A percentile compares a stretch with the other conserved stretches of the same genome.
These are phyloP conservation scores for Diplodia corticola DNA, from an alignment of 2,329 filamentous ascomycete genomes.

Conservation along the genomic window DNA sequence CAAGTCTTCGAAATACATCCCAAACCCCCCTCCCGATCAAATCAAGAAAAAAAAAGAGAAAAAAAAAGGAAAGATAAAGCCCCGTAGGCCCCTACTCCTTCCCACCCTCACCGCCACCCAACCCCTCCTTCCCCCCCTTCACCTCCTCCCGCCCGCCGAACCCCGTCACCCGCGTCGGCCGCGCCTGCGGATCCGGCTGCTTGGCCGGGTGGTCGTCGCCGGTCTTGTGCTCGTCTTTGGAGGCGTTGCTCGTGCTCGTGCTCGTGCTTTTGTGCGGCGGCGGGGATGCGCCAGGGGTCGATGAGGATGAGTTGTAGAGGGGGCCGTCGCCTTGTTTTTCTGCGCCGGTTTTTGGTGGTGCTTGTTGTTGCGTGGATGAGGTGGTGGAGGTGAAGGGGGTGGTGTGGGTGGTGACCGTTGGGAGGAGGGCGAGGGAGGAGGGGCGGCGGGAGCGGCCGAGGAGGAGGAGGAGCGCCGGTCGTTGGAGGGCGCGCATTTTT, in stretches of 20 bases:
- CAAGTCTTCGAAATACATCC: too few species aligned
- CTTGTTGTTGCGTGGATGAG: too few species aligned
- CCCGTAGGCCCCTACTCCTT: neutral
- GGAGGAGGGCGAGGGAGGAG: neutral
- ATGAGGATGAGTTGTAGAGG: too few species aligned
- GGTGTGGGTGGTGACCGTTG: neutral
- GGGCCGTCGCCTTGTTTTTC: neutral
- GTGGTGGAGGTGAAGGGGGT: neutral
- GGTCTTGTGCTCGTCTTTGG: constrained; percentile 12
- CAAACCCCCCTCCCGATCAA: too few species aligned
- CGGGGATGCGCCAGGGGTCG: too few species aligned
- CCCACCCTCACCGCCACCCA: neutral
- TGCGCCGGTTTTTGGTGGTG: neutral
- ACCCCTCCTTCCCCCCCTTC: constrained; percentile 32
- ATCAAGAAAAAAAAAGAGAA: too few species aligned
- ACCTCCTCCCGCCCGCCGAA: constrained; percentile 34
- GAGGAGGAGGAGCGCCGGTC: neutral
- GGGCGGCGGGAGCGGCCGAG: neutral
- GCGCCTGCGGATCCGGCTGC: constrained; percentile 38
- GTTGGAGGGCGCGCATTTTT: neutral
- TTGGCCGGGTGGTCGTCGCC: constrained; percentile 39
- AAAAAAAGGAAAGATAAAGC: too few species aligned
- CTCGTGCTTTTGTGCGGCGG: too few species aligned
- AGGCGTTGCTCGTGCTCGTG: neutral
- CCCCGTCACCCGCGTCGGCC: constrained; percentile 36